Conservation (phyloP, 371 early-diverging fungal genomes). For the Mortierella sp. region DNA sequence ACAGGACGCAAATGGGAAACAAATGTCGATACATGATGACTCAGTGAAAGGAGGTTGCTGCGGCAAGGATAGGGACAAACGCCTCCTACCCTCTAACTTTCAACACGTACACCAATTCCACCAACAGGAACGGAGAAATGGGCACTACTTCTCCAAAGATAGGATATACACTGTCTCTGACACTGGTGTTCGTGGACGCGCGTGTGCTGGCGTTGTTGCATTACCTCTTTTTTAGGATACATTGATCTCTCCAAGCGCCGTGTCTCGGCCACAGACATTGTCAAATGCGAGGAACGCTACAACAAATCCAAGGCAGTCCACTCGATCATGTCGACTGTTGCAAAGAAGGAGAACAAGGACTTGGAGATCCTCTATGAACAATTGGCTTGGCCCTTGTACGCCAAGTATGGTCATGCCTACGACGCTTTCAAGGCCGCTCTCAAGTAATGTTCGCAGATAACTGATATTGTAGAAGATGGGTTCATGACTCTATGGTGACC, state of each 20-base stretch:
- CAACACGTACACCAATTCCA: no score
- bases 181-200: neutral
- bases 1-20: no score
- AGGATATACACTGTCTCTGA: no score
- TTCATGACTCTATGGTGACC: no score
- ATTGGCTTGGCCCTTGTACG: conserved; percentile 98
- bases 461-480: no score
- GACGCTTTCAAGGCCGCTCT: conserved; percentile 97
- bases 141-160: no score
- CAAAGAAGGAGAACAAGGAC: conserved; percentile 86
- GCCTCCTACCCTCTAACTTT: no score
- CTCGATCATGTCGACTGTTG: conserved; percentile 89
- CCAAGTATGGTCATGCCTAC: conserved; percentile 97
- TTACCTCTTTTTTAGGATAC: conserved; percentile 74
- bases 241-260: conserved; percentile 99
- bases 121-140: no score
- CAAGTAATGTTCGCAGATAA: conserved; percentile 66
- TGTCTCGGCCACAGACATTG: conserved; percentile 96
- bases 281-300: conserved; percentile 95
- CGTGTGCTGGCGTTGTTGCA: no score
- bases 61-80: no score
- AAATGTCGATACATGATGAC: no score
- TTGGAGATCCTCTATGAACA: conserved; percentile 90
- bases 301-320: conserved; percentile 96
- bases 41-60: no score